Conservation (phyloP, 2,329 filamentous ascomycete genomes). For the Pyrenochaeta sp. region DNA sequence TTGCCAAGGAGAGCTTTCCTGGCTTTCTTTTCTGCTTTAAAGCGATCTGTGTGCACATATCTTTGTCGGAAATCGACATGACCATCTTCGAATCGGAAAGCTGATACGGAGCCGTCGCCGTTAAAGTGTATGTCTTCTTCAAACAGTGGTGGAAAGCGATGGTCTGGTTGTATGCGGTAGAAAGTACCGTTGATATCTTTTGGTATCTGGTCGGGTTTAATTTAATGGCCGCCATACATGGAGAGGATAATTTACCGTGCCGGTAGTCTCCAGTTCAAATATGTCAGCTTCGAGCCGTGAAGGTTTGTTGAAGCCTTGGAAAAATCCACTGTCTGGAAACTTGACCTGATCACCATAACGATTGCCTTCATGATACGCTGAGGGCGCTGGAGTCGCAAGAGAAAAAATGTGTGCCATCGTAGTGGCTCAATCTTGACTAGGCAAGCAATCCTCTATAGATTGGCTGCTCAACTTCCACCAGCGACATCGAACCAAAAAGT, state of each 20-base stretch:
- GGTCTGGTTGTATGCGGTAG: conserved; percentile 56
- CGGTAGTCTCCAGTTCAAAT: conserved; percentile 51
- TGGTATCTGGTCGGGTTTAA: conserved; percentile 40
- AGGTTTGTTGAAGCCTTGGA: conserved; percentile 53
- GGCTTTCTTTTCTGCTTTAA: conserved; percentile 50
- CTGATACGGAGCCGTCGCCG: conserved; percentile 55
- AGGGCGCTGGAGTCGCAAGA: conserved; percentile 32
- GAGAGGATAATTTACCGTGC: conserved; percentile 25
- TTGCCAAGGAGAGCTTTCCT: conserved; percentile 59
- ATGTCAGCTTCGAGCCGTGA: conserved; percentile 53
- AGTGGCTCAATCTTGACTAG: not conserved
- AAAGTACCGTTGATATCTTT: conserved; percentile 56
- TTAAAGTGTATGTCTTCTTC: conserved; percentile 64
- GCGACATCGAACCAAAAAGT: not conserved
- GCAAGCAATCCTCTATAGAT: not conserved
- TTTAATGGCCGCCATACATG: not conserved
- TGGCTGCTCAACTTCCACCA: not conserved
- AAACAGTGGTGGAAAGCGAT: conserved; percentile 63
- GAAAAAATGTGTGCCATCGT: conserved; percentile 48
- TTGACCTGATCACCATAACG: conserved; percentile 39
- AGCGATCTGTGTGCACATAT: conserved; percentile 55
- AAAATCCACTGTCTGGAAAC: conserved; percentile 45
- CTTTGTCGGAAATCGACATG: conserved; percentile 55
- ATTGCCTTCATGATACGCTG: conserved; percentile 37
- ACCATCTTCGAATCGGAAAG: conserved; percentile 53